These are phyloP conservation scores for Shiraia bambusicola DNA, from an alignment of 2,329 filamentous ascomycete species.

Conservation along the genomic window DNA sequence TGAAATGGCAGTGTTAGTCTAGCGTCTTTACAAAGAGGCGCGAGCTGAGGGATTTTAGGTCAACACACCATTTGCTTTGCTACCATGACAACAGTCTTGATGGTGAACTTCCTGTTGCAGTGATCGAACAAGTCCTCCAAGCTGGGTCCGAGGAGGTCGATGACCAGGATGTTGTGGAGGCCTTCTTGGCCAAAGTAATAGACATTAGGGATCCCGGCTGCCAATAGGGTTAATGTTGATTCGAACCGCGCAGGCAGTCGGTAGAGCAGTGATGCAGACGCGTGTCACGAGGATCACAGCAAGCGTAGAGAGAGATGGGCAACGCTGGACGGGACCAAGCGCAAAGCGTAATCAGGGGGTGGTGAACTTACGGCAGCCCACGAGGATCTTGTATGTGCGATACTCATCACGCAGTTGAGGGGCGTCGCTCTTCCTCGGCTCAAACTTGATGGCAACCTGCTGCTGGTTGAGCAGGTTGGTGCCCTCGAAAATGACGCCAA, in stretches of 20 bases:
- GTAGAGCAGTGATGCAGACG: too few relatives aligned
- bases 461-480: constrained; percentile 99
- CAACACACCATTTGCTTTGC: constrained; percentile 94
- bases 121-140: constrained; percentile 97
- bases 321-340: constrained; percentile 1
- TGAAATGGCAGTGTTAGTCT: constrained; percentile 40
- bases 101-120: constrained; percentile 90
- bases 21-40: too few relatives aligned
- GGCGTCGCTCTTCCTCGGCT: constrained; percentile 98
- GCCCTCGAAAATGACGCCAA: constrained; percentile 98
- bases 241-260: too few relatives aligned
- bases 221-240: too few relatives aligned
- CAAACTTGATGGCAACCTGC: constrained; percentile 99
- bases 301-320: constrained; percentile 10
- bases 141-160: constrained; percentile 91
- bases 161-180: constrained; percentile 97
- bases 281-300: too few relatives aligned
- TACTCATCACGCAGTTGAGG: constrained; percentile 98
- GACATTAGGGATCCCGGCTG: constrained; percentile 97
- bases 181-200: constrained; percentile 99
- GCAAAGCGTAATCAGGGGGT: constrained; percentile 8
- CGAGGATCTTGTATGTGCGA: constrained; percentile 98
- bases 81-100: constrained; percentile 99
- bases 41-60: background rate
- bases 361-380: constrained; percentile 86